Evolutionary conservation across 2,329 filamentous ascomycete genomes (phyloP).

Genomic region (Arthrobotrys musiformis): DNA sequence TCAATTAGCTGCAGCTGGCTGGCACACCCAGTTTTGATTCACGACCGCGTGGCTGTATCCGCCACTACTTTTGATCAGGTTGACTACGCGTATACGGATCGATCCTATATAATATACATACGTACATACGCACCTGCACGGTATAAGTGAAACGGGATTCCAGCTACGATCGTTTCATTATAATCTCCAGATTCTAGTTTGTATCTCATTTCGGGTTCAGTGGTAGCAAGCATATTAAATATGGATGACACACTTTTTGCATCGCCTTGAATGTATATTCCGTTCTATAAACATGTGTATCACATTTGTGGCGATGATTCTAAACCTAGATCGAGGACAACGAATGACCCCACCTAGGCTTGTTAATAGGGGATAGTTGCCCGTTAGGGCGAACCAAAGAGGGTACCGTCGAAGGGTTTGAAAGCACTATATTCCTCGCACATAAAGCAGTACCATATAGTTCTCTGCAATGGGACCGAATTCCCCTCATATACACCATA

Average conservation of each 20-base stretch:
- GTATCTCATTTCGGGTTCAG: slow-evolving; percentile 12
- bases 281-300: too few species aligned
- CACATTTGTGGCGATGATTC: background rate
- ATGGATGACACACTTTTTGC: background rate
- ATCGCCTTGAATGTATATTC: background rate
- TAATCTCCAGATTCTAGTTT: too few species aligned
- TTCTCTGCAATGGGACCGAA: background rate
- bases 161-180: too few species aligned
- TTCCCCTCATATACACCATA: background rate
- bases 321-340: background rate
- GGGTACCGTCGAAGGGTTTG: background rate
- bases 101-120: too few species aligned
- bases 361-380: background rate
- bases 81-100: too few species aligned
- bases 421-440: background rate
- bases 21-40: too few species aligned
- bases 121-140: too few species aligned
- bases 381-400: slow-evolving; percentile 1
- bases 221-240: background rate
- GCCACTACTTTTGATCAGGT: too few species aligned
- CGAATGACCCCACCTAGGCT: background rate
- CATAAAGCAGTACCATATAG: background rate
- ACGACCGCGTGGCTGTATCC: too few species aligned
- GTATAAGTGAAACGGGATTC: too few species aligned
- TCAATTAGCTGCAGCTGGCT: too few species aligned